Conservation (phyloP, 2,329 filamentous ascomycete species). For the Dryadomyces quercus-mongolicae region DNA sequence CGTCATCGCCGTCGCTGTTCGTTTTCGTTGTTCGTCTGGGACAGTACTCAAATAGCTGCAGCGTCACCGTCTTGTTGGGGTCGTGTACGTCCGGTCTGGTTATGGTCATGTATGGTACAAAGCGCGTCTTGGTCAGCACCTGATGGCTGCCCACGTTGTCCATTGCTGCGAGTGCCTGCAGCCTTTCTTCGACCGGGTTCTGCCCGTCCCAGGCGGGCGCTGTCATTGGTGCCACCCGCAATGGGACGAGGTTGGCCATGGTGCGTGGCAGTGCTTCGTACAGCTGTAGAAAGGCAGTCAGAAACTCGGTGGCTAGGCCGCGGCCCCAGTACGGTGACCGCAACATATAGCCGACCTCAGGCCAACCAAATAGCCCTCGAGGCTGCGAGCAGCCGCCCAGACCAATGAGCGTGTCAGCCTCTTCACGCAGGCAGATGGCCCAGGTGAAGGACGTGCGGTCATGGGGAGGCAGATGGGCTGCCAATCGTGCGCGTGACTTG, state of each 20-base stretch:
- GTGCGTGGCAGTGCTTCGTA: slow-evolving; percentile 39
- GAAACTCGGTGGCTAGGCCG: slow-evolving; percentile 45
- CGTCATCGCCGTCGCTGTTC: not conserved
- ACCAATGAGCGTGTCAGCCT: slow-evolving; percentile 33
- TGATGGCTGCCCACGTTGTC: slow-evolving; percentile 40
- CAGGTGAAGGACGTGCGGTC: slow-evolving; percentile 44
- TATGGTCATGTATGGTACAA: slow-evolving; percentile 32
- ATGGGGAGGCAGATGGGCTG: slow-evolving; percentile 31
- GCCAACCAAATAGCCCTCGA: slow-evolving; percentile 34
- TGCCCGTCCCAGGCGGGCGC: slow-evolving; percentile 14
- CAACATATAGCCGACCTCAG: slow-evolving; percentile 47
- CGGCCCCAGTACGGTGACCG: slow-evolving; percentile 39
- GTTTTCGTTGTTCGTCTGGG: not conserved
- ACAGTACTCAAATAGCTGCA: slow-evolving; percentile 16
- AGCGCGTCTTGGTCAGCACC: slow-evolving; percentile 45
- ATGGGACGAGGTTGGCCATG: slow-evolving; percentile 20
- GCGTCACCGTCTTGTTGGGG: slow-evolving; percentile 5
- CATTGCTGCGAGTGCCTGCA: slow-evolving; percentile 34
- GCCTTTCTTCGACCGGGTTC: slow-evolving; percentile 23
- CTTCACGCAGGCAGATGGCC: slow-evolving; percentile 33
- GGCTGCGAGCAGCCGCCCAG: slow-evolving; percentile 29
- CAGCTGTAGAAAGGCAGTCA: slow-evolving; percentile 29
- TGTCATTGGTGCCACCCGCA: slow-evolving; percentile 25
- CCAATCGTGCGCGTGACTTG: slow-evolving; percentile 28
- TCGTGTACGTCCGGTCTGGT: slow-evolving; percentile 18